Percentiles rank a stretch among this genome's conserved stretches.
Evolutionary conservation across 495 filamentous ascomycete genomes (phyloP).

Genomic region (Penicillium psychrofluorescens): DNA sequence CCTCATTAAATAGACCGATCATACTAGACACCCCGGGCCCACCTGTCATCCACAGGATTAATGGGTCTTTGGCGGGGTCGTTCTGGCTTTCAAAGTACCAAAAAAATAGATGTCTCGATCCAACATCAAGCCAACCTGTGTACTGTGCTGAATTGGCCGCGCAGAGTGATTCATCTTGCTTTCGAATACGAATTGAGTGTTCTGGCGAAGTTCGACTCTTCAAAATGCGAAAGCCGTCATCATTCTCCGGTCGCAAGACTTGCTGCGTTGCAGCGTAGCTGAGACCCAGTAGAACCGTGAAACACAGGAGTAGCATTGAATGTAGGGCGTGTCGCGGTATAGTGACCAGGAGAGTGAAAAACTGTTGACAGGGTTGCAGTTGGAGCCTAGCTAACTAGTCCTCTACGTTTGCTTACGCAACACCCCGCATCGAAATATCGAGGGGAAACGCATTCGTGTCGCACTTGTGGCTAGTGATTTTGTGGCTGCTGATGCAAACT

Average conservation of each 20-base stretch:
- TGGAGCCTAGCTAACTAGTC: no score
- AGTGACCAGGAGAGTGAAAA: no score
- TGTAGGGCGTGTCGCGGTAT: background rate
- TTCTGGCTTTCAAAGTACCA: conserved; percentile 55
- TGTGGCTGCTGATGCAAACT: no score
- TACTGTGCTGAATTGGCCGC: conserved; percentile 28
- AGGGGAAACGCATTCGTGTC: no score
- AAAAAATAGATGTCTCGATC: conserved; percentile 46
- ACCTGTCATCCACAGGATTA: conserved; percentile 54
- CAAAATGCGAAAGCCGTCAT: conserved; percentile 11
- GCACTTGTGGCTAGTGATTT: no score
- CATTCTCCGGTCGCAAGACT: conserved; percentile 1
- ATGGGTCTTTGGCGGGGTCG: conserved; percentile 40
- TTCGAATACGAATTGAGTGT: conserved; percentile 30
- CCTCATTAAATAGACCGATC: conserved; percentile 28
- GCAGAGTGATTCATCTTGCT: conserved; percentile 32
- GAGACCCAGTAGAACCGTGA: background rate
- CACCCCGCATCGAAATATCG: no score
- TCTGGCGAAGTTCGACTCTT: conserved; percentile 15
- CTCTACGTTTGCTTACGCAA: no score
- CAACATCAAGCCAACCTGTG: conserved; percentile 32
- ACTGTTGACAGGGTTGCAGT: no score
- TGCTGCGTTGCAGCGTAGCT: conserved; percentile 6
- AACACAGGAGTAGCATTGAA: background rate
- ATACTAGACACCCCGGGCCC: conserved; percentile 37